Evolutionary conservation across 306 rosid species (phyloP), one percentile per base, ranked within the genome.

Genomic region (Clitoria ternatea): DNA sequence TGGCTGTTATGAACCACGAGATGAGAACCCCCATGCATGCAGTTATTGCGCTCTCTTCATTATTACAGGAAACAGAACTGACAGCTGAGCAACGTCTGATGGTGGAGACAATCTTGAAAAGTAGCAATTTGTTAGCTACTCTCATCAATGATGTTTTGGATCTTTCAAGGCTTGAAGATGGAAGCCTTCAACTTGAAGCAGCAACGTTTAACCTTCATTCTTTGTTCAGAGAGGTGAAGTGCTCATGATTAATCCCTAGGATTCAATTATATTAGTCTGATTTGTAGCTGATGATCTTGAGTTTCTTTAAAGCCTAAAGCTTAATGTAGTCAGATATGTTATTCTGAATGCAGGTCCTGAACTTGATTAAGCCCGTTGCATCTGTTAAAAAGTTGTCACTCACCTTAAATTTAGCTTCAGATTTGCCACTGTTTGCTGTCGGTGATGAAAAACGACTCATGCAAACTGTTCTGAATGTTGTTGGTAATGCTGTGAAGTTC

Each of bases 1-100:
- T 94, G 82, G 97, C 99, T 2, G 99, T 94, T 55, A 90, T 94
- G 99, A 94, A 94, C 82, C 97, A 94, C 12, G 99, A 94, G 81
- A 94, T 94, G 99, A 91, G 99, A 74, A 94, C 96, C 66, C 99
- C 99, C 4, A 91, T 94, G 99, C 99, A 94, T 82, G 99, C 99
- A 59, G 82, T 94, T 69, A 94, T 89, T 78, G 99, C 97, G 30
- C 99, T 94, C 66, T 94, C 97, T 61, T 94, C 99, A 39, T 80
- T 94, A 81, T 74, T 94, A 64, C 99, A 90, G 84, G 99, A 94
- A 87, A 91, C 97, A 63, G 90, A 89, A 49, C 71, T 91, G 76
- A 89, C 95, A 74, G 87, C 96, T 19, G 96, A 94, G 85, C 99
- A 94, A 68, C 97, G 99, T 17, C 84, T 94, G 65, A 94, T 94